These are phyloP conservation scores for Avena eriantha DNA, from an alignment of 176 grass and related monocot species.

Conservation along the genomic window DNA sequence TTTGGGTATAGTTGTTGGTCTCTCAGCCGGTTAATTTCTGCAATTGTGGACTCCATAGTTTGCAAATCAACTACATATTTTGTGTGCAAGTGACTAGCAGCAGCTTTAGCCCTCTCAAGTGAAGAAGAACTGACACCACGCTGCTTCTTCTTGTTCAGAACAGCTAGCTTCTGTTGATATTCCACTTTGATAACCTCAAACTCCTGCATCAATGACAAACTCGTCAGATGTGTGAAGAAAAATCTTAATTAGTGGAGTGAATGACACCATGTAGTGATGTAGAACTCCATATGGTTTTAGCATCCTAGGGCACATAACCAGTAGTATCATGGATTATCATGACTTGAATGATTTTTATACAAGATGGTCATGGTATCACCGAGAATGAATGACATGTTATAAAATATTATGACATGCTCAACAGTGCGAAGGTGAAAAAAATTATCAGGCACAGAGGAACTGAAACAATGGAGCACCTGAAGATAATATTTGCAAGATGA, in stretches of 20 bases:
- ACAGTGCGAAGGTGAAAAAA: background rate
- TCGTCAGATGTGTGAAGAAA: slow-evolving; percentile 3
- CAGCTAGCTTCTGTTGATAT: slow-evolving; percentile 74
- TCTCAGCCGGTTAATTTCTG: slow-evolving; percentile 86
- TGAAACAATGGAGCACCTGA: background rate
- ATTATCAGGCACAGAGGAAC: background rate
- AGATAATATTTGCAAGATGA: background rate
- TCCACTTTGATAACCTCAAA: slow-evolving; percentile 83
- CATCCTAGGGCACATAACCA: slow-evolving; percentile 7
- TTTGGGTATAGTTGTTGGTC: slow-evolving; percentile 85
- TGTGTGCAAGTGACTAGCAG: slow-evolving; percentile 81
- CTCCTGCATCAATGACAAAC: slow-evolving; percentile 53
- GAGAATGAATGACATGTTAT: background rate
- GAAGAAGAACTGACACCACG: slow-evolving; percentile 60
- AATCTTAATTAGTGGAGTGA: background rate
- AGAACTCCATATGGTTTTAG: slow-evolving; percentile 18
- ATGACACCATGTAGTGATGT: background rate
- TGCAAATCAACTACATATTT: slow-evolving; percentile 81
- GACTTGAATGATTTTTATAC: slow-evolving; percentile 11
- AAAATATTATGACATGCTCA: background rate
- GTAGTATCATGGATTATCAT: slow-evolving; percentile 19
- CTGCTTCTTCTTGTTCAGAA: slow-evolving; percentile 81
- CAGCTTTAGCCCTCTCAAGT: slow-evolving; percentile 70
- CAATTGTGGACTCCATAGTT: slow-evolving; percentile 81
- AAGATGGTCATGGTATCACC: background rate